Conservation (phyloP, 192 early-diverging fungal species). For the Endogone sp. region DNA sequence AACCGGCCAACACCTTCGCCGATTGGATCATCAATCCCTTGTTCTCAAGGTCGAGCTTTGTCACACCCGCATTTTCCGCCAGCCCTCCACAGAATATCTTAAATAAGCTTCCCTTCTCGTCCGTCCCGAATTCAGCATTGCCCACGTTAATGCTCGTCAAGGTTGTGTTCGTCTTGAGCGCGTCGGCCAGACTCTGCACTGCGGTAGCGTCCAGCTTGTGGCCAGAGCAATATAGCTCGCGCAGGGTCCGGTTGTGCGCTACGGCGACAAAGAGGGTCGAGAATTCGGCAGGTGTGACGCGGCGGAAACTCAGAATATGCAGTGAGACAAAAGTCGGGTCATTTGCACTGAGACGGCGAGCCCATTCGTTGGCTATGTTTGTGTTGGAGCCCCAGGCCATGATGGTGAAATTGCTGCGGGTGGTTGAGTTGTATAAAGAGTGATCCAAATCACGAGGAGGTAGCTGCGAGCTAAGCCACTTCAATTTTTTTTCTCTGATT, state of each 20-base stretch:
- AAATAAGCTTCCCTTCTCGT: conserved; percentile 14
- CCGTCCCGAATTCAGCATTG: conserved; percentile 28
- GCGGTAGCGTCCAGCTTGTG: conserved; percentile 34
- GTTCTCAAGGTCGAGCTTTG: conserved; percentile 48
- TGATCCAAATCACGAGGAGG: too few species aligned
- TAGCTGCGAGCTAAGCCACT: neutral
- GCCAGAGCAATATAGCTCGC: conserved; percentile 49
- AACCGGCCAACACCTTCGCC: conserved; percentile 8
- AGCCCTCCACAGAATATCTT: conserved; percentile 35
- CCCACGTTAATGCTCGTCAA: conserved; percentile 40
- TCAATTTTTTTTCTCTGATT: neutral
- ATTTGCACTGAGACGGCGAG: conserved; percentile 38
- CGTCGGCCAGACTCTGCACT: conserved; percentile 24
- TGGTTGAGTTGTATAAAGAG: too few species aligned
- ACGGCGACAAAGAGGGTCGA: conserved; percentile 39
- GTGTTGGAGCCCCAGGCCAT: conserved; percentile 53
- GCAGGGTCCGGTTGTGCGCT: conserved; percentile 32
- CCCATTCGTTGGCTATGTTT: conserved; percentile 43
- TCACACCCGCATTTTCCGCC: conserved; percentile 36
- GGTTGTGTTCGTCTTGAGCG: conserved; percentile 39
- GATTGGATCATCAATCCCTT: conserved; percentile 35
- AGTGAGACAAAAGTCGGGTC: conserved; percentile 41
- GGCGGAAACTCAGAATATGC: conserved; percentile 53
- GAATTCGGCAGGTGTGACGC: conserved; percentile 35
- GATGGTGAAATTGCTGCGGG: too few species aligned